Base-by-base conservation (phyloP, 768 basidiomycete genomes). In the Gautieria morchelliformis region DNA sequence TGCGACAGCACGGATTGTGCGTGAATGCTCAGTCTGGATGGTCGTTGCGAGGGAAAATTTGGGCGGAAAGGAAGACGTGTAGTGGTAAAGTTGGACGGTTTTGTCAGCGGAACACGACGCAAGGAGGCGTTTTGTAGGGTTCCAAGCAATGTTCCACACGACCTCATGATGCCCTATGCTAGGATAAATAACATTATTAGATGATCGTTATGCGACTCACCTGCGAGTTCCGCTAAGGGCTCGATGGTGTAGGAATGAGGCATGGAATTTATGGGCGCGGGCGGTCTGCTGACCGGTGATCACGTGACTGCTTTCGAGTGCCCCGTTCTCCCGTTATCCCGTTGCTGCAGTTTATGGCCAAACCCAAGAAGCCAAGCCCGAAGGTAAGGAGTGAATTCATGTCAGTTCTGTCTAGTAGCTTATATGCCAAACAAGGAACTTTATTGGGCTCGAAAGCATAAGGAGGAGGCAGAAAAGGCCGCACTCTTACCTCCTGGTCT, bases 21-120 rank as follows among this genome's bases (percentile, higher is more conserved):
- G 89, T 8, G 79, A 76, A 67, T 99, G 96, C 7, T 84, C 89
- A 0, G 93, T 94, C 1, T 79, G 75, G 59, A 97, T 88, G 5
- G 84, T 81, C 1, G 82, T 75, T 33, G 83, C 65, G 52, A 81
- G 74, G 7, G 74, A 69, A 68, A 90, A 87, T 30, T 64, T 70
- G 27, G 62, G 35, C 61, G 60, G 5, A 66, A 60, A 17, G 67
- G 57, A 0, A 66, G 61, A 4, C 66, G 62, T 58, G 72, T 94
- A 97, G 24, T 74, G 74, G 68, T 91, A 97, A 48, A 98, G 71
- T 42, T 93, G 79, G 56, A 98, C 86, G 2, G 90, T 82, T 70
- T 92, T 96, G 72, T 99, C 96, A 6, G 89, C 83, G 5, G 95
- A 97, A 68, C 94, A 99, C 5, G 93, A 93, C 0, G 95, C 93